Evolutionary conservation across 495 filamentous ascomycete genomes (phyloP), one percentile per base, ranked within the genome.

Genomic region (Penicillium herquei): DNA sequence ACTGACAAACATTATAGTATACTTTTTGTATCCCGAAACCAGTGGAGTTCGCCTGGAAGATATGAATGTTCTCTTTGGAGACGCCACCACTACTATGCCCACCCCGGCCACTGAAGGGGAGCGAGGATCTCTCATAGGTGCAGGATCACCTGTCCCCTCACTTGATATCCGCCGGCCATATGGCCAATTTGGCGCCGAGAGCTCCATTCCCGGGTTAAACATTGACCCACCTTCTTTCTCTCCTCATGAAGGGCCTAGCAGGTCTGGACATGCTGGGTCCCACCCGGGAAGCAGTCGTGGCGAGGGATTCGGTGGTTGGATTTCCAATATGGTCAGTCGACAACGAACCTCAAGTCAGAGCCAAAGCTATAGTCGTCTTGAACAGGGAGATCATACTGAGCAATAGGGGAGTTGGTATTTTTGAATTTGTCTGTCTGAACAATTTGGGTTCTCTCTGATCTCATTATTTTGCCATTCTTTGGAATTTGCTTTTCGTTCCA

Each of bases 11-110:
- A 11, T 17, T 16, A 32, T 56, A 96, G 94, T 98, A 18, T 98
- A 91, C 69, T 97, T 97, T 70, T 79, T 96, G 54, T 98, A 98
- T 66, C 94, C 94, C 18, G 94, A 98, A 73, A 98, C 94, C 0
- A 91, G 91, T 62, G 93, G 93, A 55, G 86, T 98, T 61, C 85
- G 92, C 57, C 80, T 98, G 56, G 94, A 98, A 73, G 95, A 98
- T 61, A 98, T 98, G 94, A 87, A 95, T 67, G 69, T 79, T 17
- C 72, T 97, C 9, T 97, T 97, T 64, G 92, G 92, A 42, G 92
- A 97, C 71, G 88, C 91, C 33, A 91, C 88, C 9, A 89, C 86
- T 6, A 79, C 81, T n/a, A 85, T 87, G 79, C 85, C 86, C 3
- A 90, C 87, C 1, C 87, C 87, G 9, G 74, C 80, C 14, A 85